Base-by-base conservation (phyloP, 2,329 filamentous ascomycete species). In the Emergomyces pasteurianus region DNA sequence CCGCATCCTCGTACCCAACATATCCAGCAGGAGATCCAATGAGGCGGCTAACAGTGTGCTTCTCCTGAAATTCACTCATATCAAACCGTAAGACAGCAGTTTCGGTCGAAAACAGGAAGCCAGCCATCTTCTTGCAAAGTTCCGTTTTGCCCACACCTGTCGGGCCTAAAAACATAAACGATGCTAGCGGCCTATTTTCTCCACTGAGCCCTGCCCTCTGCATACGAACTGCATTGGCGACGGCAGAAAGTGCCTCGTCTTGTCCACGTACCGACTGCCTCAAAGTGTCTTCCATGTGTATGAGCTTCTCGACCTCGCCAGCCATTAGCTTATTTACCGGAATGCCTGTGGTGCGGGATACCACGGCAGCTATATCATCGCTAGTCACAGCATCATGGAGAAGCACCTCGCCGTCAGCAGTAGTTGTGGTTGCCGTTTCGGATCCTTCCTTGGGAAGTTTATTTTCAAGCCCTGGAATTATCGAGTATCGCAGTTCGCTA, bases 111-210 rank as follows among this genome's bases (percentile, higher is more conserved):
- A 97, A 99, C 43, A 99, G 80, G 77, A 96, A 97, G 61, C 83
- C 83, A 1, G 94, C 94, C 67, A 99, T 86, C 72, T 95, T 92
- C 80, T 97, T 97, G 81, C 92, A 96, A 0, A 97, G 84, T 71
- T 97, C 92, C 2, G 94, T 99, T 79, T 97, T 99, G 61, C 94
- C 94, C 21, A 96, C 92, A 70, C 94, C 94, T 0, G 94, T 97
- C 5, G 94, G 94, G 0, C 94, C 94, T 3, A 97, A 82, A 82
- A 97, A 96, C 87, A 97, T 96, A 78, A 97, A 96, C 0, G 89
- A 95, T 0, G 92, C 94, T 6, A 96, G 81, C 0, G 94, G 94
- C 0, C 91, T 83, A 73, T 96, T 95, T 69, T 96, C 90, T 40
- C 91, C 91, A 62, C 88, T 95, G 9, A 97, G 80, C 0, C 94